Base-by-base conservation (phyloP, 768 basidiomycete genomes). In the Mrakia frigida region DNA sequence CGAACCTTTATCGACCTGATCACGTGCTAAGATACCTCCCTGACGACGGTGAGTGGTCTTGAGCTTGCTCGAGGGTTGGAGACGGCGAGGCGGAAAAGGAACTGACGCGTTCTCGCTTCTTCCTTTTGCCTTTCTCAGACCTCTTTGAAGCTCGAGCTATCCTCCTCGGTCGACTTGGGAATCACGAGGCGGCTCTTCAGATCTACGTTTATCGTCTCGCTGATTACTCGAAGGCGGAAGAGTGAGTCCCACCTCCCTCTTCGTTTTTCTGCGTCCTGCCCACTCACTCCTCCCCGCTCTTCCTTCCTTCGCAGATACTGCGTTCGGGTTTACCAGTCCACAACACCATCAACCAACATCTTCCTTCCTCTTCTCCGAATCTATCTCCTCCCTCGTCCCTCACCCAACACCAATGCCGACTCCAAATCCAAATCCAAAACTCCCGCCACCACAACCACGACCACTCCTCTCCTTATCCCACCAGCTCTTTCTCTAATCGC, bases 171-270 rank as follows among this genome's bases (percentile, higher is more conserved):
- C 87, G 91, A 63, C 86, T 98, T 77, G 93, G 92, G 1, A 89
- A 92, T 73, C 96, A 98, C 78, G 93, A 97, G 78, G 92, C 90
- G 78, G 94, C 96, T 0, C 87, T 98, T n/a, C 93, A 95, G 81
- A 87, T 96, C 21, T 99, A 98, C 82, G 94, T 95, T 9, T 91
- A 98, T 81, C 88, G 89, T 50, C 86, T 98, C 43, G 87, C 90
- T 53, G 91, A 95, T 81, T 93, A 90, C 82, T 78, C 84, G 37
- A 93, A 93, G 78, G 97, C 97, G 0, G 97, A 98, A 85, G 89
- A 91, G 93, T 95, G 80, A 79, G 90, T 82, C 28, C 60, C 4
- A 3, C 50, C 46, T 9, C 59, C 46, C 52, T 3, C 73, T 74
- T 33, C 52, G 75, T 46, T 18, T 61, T 75, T 46, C n/a, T n/a